Conservation (phyloP, 2,329 filamentous ascomycete genomes). For the Cercospora sesami region DNA sequence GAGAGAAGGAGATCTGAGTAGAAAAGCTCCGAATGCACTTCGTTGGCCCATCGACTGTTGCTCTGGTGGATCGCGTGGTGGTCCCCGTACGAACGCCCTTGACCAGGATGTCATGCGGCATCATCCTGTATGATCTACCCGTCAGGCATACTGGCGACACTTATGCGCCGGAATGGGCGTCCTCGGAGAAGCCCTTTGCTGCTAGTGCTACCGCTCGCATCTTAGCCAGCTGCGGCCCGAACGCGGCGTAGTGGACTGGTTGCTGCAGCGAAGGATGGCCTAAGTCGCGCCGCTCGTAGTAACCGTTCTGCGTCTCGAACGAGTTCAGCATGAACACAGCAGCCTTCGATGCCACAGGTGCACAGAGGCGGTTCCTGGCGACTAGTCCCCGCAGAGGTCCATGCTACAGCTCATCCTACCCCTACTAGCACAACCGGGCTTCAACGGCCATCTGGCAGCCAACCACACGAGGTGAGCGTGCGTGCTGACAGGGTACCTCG, state of each 20-base stretch:
- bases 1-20: conserved; percentile 20
- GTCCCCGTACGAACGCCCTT: conserved; percentile 21
- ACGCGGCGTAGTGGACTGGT: conserved; percentile 14
- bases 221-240: conserved; percentile 16
- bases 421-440: conserved; percentile 33
- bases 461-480: conserved; percentile 35
- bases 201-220: conserved; percentile 13
- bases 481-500: conserved; percentile 28
- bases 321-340: conserved; percentile 27
- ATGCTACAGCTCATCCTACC: conserved; percentile 30
- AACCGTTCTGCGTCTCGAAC: conserved; percentile 21
- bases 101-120: conserved; percentile 20
- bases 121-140: conserved; percentile 17
- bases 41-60: conserved; percentile 13
- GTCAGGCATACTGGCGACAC: conserved; percentile 2
- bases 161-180: conserved; percentile 11
- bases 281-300: conserved; percentile 21
- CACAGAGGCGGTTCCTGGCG: conserved; percentile 31
- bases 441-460: conserved; percentile 36
- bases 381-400: conserved; percentile 36
- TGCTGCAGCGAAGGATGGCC: conserved; percentile 19
- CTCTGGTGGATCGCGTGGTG: conserved; percentile 19
- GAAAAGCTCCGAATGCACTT: conserved; percentile 23
- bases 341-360: conserved; percentile 32
- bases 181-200: conserved; percentile 9